Evolutionary conservation across 805 yeast genomes (phyloP).

Genomic region (Candida loeiensis): DNA sequence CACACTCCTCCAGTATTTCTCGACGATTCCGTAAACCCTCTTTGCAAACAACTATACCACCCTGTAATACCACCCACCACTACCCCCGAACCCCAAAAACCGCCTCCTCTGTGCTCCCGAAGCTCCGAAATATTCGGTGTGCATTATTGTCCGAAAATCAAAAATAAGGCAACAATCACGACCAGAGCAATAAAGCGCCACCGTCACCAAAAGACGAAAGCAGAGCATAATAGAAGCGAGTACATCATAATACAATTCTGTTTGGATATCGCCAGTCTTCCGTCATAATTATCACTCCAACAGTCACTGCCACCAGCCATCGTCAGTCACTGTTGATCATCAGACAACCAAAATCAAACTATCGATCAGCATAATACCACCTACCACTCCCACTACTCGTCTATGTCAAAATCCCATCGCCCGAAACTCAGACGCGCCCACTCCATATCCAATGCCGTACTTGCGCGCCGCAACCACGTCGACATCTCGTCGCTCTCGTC

Average conservation of each 20-base stretch:
- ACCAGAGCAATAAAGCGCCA: neutral
- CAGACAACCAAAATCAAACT: too few relatives aligned
- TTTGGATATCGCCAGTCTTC: neutral
- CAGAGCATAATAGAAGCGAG: too few relatives aligned
- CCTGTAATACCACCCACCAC: neutral
- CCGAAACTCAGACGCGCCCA: constrained; percentile 14
- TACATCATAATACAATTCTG: neutral
- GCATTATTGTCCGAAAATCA: neutral
- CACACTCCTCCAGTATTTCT: too few relatives aligned
- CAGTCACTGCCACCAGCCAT: neutral
- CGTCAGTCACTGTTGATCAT: too few relatives aligned
- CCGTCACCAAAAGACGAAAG: neutral
- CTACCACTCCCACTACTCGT: neutral
- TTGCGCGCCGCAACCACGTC: constrained; percentile 17
- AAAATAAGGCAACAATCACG: neutral
- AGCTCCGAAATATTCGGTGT: neutral
- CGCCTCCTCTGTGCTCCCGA: neutral
- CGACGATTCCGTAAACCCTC: too few relatives aligned
- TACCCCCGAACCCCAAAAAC: neutral
- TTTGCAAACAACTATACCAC: neutral
- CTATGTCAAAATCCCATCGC: neutral
- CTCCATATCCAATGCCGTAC: constrained; percentile 24
- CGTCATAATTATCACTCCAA: neutral
- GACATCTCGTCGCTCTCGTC: constrained; percentile 7
- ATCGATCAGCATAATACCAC: too few relatives aligned